phyloP scores from a whole-genome alignment of 371 early-diverging fungal genomes.

The Syncephalastrum contaminatum region DNA sequence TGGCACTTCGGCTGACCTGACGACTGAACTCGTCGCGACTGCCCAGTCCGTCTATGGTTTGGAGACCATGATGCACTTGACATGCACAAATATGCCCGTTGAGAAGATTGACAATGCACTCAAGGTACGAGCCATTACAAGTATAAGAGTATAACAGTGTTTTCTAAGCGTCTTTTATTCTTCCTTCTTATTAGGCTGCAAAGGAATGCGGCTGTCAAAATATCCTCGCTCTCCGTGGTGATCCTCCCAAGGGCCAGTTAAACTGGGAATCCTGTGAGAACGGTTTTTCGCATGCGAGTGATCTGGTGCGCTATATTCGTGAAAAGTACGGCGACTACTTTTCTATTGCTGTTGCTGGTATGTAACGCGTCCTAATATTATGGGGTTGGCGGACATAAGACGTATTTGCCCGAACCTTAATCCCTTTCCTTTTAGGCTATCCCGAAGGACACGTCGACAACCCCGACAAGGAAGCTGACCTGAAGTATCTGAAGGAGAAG shows the following conservation, averaged over 20 bases:
- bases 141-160: too few species aligned
- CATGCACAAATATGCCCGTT: slow-evolving; percentile 94
- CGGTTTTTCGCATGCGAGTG: slow-evolving; percentile 82
- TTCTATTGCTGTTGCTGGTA: slow-evolving; percentile 92
- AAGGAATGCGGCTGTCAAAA: slow-evolving; percentile 93
- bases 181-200: slow-evolving; percentile 60
- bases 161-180: neutral
- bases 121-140: slow-evolving; percentile 33
- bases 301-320: slow-evolving; percentile 89
- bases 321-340: slow-evolving; percentile 92
- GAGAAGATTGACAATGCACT: slow-evolving; percentile 86
- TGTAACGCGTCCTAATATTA: neutral
- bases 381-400: neutral
- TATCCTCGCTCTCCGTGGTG: slow-evolving; percentile 94
- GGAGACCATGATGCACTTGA: slow-evolving; percentile 96
- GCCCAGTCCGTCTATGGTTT: slow-evolving; percentile 92
- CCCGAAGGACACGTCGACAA: slow-evolving; percentile 90
- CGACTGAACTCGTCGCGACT: slow-evolving; percentile 81
- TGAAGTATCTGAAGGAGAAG: slow-evolving; percentile 81
- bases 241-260: slow-evolving; percentile 85
- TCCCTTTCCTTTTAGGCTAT: slow-evolving; percentile 46
- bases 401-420: neutral
- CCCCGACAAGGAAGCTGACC: slow-evolving; percentile 70
- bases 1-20: slow-evolving; percentile 87
- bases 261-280: slow-evolving; percentile 79